Conservation (phyloP, 1,284 basidiomycete species). For the Bondarzewia mesenterica region DNA sequence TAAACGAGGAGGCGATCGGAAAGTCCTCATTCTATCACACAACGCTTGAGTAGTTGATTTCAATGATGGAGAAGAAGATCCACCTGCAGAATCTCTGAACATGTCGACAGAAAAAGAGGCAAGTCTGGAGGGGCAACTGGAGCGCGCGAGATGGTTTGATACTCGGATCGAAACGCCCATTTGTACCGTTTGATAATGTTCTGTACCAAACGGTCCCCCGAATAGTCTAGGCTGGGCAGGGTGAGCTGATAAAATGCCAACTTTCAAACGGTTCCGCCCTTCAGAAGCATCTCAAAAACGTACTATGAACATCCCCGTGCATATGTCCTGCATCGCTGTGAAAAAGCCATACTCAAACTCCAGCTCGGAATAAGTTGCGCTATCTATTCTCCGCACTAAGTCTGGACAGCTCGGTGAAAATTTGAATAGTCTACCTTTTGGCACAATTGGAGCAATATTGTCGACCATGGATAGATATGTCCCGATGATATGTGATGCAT, state of each 20-base stretch:
- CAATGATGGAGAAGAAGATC: not conserved
- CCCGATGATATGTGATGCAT: constrained; percentile 45
- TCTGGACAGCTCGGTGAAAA: not conserved
- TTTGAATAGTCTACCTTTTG: not conserved
- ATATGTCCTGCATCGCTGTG: constrained; percentile 46
- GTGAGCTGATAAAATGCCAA: not conserved
- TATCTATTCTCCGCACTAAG: constrained; percentile 25
- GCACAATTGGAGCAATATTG: not conserved
- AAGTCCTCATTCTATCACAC: not conserved
- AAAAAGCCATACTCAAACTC: constrained; percentile 40
- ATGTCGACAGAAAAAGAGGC: constrained; percentile 21
- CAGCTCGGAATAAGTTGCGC: constrained; percentile 36
- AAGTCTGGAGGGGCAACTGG: constrained; percentile 37
- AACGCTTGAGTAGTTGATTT: not conserved
- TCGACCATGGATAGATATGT: constrained; percentile 30
- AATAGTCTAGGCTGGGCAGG: constrained; percentile 19
- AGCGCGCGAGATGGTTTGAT: constrained; percentile 32
- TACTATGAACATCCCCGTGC: constrained; percentile 32
- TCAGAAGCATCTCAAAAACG: not conserved
- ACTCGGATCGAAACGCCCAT: constrained; percentile 59
- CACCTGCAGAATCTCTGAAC: constrained; percentile 6
- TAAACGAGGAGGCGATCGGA: constrained; percentile 3
- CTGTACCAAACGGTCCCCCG: constrained; percentile 25
- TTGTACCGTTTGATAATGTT: constrained; percentile 63
- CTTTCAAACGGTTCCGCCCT: not conserved